These are phyloP conservation scores for Collybia sp. DNA, from an alignment of 768 basidiomycete genomes.

Conservation along the genomic window DNA sequence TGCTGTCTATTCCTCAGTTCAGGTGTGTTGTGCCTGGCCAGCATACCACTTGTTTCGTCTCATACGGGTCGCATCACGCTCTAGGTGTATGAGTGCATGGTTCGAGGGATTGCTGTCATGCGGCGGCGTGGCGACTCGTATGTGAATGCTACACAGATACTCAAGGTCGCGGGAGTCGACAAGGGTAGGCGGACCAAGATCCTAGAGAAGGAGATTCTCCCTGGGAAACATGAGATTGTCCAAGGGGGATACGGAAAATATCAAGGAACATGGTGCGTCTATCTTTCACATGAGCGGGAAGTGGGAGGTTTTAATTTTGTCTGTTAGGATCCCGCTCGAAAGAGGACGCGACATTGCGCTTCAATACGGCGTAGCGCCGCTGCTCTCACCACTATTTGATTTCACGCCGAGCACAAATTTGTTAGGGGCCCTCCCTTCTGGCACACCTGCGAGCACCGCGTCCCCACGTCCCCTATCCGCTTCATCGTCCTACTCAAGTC, in stretches of 20 bases:
- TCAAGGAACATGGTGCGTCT: constrained; percentile 91
- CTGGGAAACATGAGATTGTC: constrained; percentile 95
- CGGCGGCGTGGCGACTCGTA: constrained; percentile 90
- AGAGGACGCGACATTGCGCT: constrained; percentile 89
- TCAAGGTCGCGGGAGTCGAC: constrained; percentile 97
- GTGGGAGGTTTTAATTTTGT: no score
- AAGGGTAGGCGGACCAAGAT: constrained; percentile 97
- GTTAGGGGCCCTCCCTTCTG: constrained; percentile 61
- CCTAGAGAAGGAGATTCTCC: constrained; percentile 92
- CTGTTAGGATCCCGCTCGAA: constrained; percentile 98
- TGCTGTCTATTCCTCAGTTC: constrained; percentile 88
- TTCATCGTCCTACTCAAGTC: constrained; percentile 60
- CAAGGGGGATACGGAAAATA: constrained; percentile 99
- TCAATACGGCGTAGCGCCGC: constrained; percentile 86
- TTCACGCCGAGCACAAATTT: constrained; percentile 77
- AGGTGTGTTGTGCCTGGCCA: constrained; percentile 35
- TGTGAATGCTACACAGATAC: constrained; percentile 98
- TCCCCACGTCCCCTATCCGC: constrained; percentile 66
- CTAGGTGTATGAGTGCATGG: constrained; percentile 97
- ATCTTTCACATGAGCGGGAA: constrained; percentile 1
- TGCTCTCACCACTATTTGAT: constrained; percentile 90
- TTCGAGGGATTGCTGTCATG: constrained; percentile 98
- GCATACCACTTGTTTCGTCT: constrained; percentile 12
- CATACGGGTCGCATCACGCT: constrained; percentile 33
- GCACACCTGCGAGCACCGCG: constrained; percentile 38